phyloP scores from a whole-genome alignment of 2,329 filamentous ascomycete genomes.

The Pseudogymnoascus destructans region DNA sequence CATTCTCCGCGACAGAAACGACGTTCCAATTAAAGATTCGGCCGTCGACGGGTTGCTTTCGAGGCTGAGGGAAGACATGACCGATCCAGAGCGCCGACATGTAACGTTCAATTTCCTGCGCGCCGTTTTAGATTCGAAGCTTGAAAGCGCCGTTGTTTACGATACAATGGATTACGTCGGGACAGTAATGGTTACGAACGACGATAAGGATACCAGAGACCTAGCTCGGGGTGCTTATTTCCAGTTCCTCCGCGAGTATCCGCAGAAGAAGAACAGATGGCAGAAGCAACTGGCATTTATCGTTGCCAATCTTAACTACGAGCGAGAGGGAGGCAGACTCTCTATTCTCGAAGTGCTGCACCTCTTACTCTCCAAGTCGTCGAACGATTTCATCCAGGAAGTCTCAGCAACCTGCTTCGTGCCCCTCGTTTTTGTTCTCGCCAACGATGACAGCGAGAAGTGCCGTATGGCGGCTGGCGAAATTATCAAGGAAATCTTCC shows the following conservation, averaged over 20 bases:
- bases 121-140: conserved; percentile 69
- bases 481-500: conserved; percentile 69
- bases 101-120: conserved; percentile 91
- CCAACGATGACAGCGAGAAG: conserved; percentile 77
- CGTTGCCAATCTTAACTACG: conserved; percentile 80
- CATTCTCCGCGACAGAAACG: conserved; percentile 67
- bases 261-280: conserved; percentile 81
- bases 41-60: conserved; percentile 72
- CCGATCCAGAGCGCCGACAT: conserved; percentile 83
- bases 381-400: conserved; percentile 70
- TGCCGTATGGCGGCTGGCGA: conserved; percentile 73
- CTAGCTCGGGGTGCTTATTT: conserved; percentile 81
- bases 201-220: conserved; percentile 77
- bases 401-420: conserved; percentile 72
- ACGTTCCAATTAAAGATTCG: conserved; percentile 63
- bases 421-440: conserved; percentile 70
- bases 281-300: conserved; percentile 81
- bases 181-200: conserved; percentile 89
- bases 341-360: conserved; percentile 90
- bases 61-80: conserved; percentile 75
- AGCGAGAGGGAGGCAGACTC: conserved; percentile 73
- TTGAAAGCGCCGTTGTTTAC: conserved; percentile 80
- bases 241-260: conserved; percentile 89
- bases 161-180: conserved; percentile 83
- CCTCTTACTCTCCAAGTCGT: conserved; percentile 72